phyloP scores from a whole-genome alignment of 164 flowering plant genomes.

The Cinnamomum chago region DNA sequence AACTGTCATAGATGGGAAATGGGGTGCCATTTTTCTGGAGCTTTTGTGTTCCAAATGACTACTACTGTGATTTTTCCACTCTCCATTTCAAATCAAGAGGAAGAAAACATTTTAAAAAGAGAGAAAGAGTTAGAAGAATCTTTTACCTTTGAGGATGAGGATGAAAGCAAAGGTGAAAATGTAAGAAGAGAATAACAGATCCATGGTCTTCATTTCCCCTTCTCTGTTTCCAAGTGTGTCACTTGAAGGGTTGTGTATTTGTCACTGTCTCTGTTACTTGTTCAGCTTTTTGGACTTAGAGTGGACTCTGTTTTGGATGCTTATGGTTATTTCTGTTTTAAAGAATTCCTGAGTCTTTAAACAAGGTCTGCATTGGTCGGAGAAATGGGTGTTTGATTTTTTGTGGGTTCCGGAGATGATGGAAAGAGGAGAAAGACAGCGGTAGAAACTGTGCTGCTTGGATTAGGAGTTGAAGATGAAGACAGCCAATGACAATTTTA shows the following conservation, averaged over 20 bases:
- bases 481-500: background rate
- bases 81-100: background rate
- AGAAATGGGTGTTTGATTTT: background rate
- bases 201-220: background rate
- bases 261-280: background rate
- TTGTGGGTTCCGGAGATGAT: background rate
- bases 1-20: no score
- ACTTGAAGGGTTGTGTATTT: no score
- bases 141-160: background rate
- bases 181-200: background rate
- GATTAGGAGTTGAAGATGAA: background rate
- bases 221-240: background rate
- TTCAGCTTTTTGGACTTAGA: background rate
- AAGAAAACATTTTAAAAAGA: background rate
- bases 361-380: background rate
- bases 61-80: background rate
- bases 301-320: background rate
- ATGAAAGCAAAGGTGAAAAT: background rate
- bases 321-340: background rate
- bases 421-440: background rate
- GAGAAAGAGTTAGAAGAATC: background rate
- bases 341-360: background rate
- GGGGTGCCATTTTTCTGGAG: no score
- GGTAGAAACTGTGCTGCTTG: background rate
- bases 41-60: background rate